Conservation (phyloP, 345 rosid species). For the Lenwebbia sp. region DNA sequence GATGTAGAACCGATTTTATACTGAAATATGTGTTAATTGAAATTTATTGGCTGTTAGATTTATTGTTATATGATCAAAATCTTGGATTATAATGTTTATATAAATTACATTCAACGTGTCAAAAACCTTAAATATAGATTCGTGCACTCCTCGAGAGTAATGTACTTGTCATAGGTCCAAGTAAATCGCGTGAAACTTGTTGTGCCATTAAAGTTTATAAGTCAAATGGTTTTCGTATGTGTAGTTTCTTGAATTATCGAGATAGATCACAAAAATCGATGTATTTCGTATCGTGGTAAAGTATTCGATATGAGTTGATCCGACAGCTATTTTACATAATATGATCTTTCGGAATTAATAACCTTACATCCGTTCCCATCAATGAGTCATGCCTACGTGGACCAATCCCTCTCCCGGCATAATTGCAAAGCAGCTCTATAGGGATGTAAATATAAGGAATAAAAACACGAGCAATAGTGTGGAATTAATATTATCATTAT, state of each 20-base stretch:
- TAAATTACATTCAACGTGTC: background rate
- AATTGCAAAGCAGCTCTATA: background rate
- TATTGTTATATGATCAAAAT: no score
- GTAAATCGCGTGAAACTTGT: background rate
- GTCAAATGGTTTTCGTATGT: background rate
- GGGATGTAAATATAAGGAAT: background rate
- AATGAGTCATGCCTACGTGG: background rate
- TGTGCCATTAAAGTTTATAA: fast-evolving
- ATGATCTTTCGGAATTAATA: background rate
- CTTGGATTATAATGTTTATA: no score
- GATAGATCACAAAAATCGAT: background rate
- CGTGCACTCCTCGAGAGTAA: background rate
- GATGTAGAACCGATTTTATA: no score
- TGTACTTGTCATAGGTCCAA: background rate
- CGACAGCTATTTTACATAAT: background rate
- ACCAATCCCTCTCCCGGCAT: background rate
- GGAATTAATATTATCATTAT: background rate
- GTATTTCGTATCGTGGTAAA: background rate
- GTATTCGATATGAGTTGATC: fast-evolving
- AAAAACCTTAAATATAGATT: background rate
- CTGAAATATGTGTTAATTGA: no score
- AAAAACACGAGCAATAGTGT: background rate
- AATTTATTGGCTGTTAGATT: no score
- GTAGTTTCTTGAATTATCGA: fast-evolving
- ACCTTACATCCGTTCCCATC: background rate